phyloP scores from a whole-genome alignment of 2,329 filamentous ascomycete genomes.

The Ophiocordyceps camponoti-floridani region DNA sequence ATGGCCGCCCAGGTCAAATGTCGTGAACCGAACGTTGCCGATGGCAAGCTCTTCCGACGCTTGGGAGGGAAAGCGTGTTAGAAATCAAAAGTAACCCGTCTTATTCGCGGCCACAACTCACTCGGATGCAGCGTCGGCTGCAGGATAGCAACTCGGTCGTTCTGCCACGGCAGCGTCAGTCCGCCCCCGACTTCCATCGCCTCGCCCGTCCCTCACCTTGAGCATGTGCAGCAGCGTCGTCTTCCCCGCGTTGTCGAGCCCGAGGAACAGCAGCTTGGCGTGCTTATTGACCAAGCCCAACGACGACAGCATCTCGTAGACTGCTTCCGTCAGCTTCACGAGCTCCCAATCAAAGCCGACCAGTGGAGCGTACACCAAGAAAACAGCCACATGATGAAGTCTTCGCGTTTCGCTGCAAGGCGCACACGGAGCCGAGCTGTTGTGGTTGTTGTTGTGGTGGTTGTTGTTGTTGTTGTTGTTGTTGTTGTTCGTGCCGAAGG shows the following conservation, averaged over 20 bases:
- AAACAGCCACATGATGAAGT: slow-evolving; percentile 69
- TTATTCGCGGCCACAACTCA: slow-evolving; percentile 25
- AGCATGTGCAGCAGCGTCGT: slow-evolving; percentile 89
- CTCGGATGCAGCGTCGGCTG: slow-evolving; percentile 85
- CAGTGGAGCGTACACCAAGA: slow-evolving; percentile 65
- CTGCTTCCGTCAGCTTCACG: slow-evolving; percentile 14
- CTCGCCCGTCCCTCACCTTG: slow-evolving; percentile 41
- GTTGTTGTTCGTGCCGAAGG: background rate
- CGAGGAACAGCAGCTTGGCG: slow-evolving; percentile 84
- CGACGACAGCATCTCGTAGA: slow-evolving; percentile 78
- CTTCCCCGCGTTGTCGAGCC: slow-evolving; percentile 88
- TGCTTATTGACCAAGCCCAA: slow-evolving; percentile 89
- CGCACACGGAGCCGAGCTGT: background rate
- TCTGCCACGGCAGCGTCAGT: slow-evolving; percentile 30
- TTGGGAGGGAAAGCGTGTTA: slow-evolving; percentile 13
- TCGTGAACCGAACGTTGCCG: slow-evolving; percentile 86
- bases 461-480: background rate
- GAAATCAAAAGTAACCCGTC: background rate
- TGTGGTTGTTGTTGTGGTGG: no score
- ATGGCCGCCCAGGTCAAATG: slow-evolving; percentile 84
- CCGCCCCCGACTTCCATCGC: no score
- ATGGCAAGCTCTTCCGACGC: slow-evolving; percentile 86
- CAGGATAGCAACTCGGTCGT: slow-evolving; percentile 80
- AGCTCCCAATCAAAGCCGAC: background rate
- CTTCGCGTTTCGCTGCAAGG: no score